These are phyloP conservation scores for Vicia villosa DNA, from an alignment of 306 rosid genomes.

Conservation along the genomic window DNA sequence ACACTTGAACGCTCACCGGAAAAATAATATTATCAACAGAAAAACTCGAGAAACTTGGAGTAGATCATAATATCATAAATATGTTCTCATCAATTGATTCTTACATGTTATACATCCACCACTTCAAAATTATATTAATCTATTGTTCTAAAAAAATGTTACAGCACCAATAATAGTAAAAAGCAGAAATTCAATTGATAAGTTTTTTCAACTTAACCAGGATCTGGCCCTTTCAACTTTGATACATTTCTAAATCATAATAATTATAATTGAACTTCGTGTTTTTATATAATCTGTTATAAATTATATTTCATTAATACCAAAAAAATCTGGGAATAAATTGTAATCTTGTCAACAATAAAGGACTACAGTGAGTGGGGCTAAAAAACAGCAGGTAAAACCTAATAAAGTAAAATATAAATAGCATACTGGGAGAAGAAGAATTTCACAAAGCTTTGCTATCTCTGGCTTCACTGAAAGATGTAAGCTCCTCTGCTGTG, in stretches of 20 bases:
- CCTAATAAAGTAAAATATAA: conserved; percentile 19
- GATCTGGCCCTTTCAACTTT: not conserved
- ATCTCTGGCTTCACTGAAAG: conserved; percentile 47
- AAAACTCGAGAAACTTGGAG: conserved; percentile 23
- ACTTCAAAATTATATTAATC: conserved; percentile 12
- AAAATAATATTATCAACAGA: conserved; percentile 24
- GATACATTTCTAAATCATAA: conserved; percentile 5
- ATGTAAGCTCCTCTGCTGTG: conserved; percentile 44
- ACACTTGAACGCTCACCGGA: conserved; percentile 13
- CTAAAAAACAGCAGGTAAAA: conserved; percentile 29
- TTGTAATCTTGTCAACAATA: conserved; percentile 9
- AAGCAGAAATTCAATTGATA: conserved; percentile 14
- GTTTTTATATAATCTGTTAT: not conserved
- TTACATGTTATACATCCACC: not conserved
- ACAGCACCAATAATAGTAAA: not conserved
- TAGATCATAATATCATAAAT: conserved; percentile 22
- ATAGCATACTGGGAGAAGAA: conserved; percentile 49
- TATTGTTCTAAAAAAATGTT: conserved; percentile 11
- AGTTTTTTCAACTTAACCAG: conserved; percentile 14
- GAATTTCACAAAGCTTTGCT: conserved; percentile 47
- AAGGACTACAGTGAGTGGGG: conserved; percentile 23
- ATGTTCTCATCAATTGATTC: conserved; percentile 12
- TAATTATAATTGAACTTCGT: not conserved
- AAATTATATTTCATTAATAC: conserved; percentile 21
- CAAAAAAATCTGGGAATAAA: conserved; percentile 22